Conservation (phyloP, 2,329 filamentous ascomycete genomes). For the Aspergillus pseudoglaucus region DNA sequence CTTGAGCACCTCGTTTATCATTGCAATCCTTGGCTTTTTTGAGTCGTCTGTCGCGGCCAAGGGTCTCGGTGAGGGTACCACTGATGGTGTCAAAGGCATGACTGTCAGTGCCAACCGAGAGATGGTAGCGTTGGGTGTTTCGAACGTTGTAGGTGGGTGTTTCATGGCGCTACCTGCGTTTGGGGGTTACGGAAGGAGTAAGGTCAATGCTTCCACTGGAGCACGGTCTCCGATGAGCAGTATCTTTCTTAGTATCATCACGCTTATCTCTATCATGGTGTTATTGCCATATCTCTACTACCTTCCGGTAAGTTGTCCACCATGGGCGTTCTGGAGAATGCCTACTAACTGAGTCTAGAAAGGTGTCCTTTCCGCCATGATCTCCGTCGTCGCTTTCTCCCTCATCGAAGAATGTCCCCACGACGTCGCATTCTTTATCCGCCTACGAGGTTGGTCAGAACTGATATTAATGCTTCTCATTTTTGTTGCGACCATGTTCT, state of each 20-base stretch:
- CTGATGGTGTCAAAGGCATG: conserved; percentile 67
- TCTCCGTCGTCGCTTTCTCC: conserved; percentile 89
- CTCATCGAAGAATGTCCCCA: conserved; percentile 92
- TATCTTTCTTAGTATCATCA: conserved; percentile 75
- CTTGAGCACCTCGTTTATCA: conserved; percentile 86
- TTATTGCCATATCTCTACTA: conserved; percentile 90
- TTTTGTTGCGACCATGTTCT: conserved; percentile 87
- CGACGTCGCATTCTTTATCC: conserved; percentile 83
- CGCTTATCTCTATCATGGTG: conserved; percentile 72
- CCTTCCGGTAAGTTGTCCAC: conserved; percentile 63
- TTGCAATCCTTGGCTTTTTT: conserved; percentile 94
- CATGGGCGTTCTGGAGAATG: background rate
- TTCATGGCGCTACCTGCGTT: conserved; percentile 93
- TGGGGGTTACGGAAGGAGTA: conserved; percentile 91
- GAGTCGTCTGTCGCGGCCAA: conserved; percentile 96
- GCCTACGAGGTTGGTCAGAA: conserved; percentile 79
- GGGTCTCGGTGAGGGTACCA: conserved; percentile 61
- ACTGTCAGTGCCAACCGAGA: conserved; percentile 86
- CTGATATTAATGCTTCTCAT: conserved; percentile 83
- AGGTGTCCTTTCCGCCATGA: conserved; percentile 88
- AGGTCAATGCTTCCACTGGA: conserved; percentile 88
- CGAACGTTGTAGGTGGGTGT: conserved; percentile 83
- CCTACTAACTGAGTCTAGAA: conserved; percentile 51
- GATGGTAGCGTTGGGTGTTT: conserved; percentile 81
- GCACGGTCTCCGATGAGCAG: conserved; percentile 92